Evolutionary conservation across 257 asterid species (phyloP).

Genomic region (Penstemon eatonii): DNA sequence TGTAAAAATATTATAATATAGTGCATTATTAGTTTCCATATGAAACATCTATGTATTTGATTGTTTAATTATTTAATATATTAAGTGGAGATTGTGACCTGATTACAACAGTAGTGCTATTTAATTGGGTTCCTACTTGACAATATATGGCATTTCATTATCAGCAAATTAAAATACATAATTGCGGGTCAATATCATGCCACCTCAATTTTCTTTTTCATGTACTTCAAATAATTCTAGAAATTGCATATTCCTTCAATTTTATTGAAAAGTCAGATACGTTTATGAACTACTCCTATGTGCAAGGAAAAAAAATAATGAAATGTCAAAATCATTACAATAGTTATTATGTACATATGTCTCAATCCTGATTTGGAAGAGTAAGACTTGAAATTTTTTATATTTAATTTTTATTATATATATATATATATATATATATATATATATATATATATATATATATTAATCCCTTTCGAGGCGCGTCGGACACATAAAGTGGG

Average conservation of each 20-base stretch:
- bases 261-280: not conserved
- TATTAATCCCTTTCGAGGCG: too few relatives aligned
- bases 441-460: too few relatives aligned
- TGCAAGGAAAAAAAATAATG: not conserved
- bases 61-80: not conserved
- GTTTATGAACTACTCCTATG: not conserved
- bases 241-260: not conserved
- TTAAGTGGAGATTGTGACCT: not conserved
- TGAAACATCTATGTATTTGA: not conserved
- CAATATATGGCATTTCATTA: not conserved
- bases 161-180: not conserved
- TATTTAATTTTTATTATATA: too few relatives aligned
- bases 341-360: too few relatives aligned
- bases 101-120: not conserved
- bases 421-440: too few relatives aligned
- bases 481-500: too few relatives aligned
- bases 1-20: too few relatives aligned
- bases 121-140: not conserved
- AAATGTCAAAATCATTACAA: too few relatives aligned
- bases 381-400: too few relatives aligned
- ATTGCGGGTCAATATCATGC: not conserved
- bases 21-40: too few relatives aligned
- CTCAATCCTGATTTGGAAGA: too few relatives aligned
- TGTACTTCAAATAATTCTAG: not conserved
- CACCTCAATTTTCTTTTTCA: not conserved